Evolutionary conservation across 768 basidiomycete genomes (phyloP), one percentile per base, ranked within the genome.

Genomic region (Kwoniella pini): DNA sequence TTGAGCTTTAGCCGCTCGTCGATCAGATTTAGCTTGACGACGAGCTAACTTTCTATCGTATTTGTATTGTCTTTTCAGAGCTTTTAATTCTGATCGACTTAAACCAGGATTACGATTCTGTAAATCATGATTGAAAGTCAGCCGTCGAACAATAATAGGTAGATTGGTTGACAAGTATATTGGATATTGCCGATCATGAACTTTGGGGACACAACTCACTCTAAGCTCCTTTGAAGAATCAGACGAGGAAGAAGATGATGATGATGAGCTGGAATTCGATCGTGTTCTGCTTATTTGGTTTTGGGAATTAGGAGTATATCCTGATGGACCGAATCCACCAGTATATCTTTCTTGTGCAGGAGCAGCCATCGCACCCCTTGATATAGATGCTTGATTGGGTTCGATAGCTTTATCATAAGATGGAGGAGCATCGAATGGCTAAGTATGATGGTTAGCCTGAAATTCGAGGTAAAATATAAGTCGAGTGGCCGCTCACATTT

Each of bases 351-450:
- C 27, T 42, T 10, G 40, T 19, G 7, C 40, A 19, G 11, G 19
- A 6, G 11, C 40, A 42, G 11, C 40, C 5, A 19, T 11, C 40
- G 11, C 40, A 6, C n/a, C 40, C 40, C 11, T 42, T 42, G 19
- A 42, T n/a, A 15, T 12, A 31, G 27, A 10, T 19, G 30, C 26
- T 15, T 27, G 22, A 7, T 27, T 9, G 6, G 27, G 6, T 50
- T 50, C 30, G 11, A 50, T 30, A 6, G 48, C 48, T 5, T 33
- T 50, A n/a, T 50, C 15, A 21, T 50, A 50, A 4, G 48, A 50
- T 4, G 48, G 48, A 17, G 48, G 48, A 31, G 27, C 48, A 6
- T 50, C 48, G 48, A 50, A 50, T 33, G 48, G 48, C 48, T 50
- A 0, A n/a, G 11, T 17, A n/a, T 44, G 15, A 22, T 43, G 6